Evolutionary conservation across 208 protist genomes (phyloP).

Genomic region (Leishmania arabica): DNA sequence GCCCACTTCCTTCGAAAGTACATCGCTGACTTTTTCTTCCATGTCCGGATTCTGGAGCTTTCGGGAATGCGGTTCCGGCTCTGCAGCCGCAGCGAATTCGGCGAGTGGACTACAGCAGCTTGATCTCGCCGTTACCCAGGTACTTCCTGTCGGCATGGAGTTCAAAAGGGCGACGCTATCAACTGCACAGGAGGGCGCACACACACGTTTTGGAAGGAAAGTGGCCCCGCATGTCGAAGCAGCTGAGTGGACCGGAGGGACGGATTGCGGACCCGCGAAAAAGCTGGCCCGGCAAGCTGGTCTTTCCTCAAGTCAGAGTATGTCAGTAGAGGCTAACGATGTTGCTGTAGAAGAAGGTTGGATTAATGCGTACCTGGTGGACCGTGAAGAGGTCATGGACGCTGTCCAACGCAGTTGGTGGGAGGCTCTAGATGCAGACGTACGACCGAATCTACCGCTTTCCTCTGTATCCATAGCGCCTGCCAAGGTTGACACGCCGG

Average conservation of each 20-base stretch:
- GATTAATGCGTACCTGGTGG: background rate
- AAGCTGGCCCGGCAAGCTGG: background rate
- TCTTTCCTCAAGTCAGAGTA: background rate
- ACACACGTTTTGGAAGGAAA: background rate
- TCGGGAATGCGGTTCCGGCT: conserved; percentile 25
- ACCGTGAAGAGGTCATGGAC: conserved; percentile 16
- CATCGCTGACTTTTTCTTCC: conserved; percentile 3
- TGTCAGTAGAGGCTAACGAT: background rate
- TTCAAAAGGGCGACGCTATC: conserved; percentile 2
- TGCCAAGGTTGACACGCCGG: background rate
- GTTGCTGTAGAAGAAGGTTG: background rate
- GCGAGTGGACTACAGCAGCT: background rate
- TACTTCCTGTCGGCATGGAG: conserved; percentile 23
- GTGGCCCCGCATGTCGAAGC: background rate
- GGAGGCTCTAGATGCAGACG: conserved; percentile 16
- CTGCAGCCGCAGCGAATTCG: background rate
- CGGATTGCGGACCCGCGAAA: background rate
- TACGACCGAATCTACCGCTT: conserved; percentile 6
- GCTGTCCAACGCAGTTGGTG: conserved; percentile 29
- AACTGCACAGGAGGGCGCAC: background rate
- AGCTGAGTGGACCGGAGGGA: background rate
- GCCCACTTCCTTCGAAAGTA: background rate
- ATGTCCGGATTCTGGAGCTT: conserved; percentile 84
- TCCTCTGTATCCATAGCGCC: background rate
- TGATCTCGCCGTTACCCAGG: conserved; percentile 20